Conservation (phyloP, 768 basidiomycete species). For the Phanerochaete sordida region DNA sequence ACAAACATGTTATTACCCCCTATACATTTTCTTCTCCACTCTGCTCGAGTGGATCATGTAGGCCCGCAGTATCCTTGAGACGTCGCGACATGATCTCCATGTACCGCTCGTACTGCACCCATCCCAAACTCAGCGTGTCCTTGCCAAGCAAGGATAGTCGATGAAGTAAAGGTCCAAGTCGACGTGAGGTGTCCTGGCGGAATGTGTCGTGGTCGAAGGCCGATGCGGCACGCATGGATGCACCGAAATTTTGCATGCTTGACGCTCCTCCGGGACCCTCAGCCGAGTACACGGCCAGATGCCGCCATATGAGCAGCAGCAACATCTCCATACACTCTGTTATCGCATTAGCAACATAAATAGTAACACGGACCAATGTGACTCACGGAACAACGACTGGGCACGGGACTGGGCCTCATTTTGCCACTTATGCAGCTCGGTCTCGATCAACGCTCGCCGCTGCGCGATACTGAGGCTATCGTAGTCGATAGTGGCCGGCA, state of each 20-base stretch:
- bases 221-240: constrained; percentile 53
- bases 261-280: constrained; percentile 34
- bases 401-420: constrained; percentile 31
- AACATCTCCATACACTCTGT: constrained; percentile 75
- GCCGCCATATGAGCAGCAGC: constrained; percentile 77
- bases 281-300: constrained; percentile 60
- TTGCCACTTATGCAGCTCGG: constrained; percentile 13
- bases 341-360: background rate
- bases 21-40: background rate
- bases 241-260: constrained; percentile 39
- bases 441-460: constrained; percentile 5
- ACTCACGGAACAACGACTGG: constrained; percentile 55
- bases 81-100: constrained; percentile 74
- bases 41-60: constrained; percentile 34
- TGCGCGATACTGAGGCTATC: constrained; percentile 4
- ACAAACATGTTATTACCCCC: too few species aligned
- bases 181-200: constrained; percentile 50
- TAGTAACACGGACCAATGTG: background rate
- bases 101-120: constrained; percentile 64
- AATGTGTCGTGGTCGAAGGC: constrained; percentile 58
- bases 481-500: background rate
- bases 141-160: constrained; percentile 33
- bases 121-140: constrained; percentile 47
- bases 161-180: constrained; percentile 51
- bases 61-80: constrained; percentile 59